Evolutionary conservation across 768 basidiomycete species (phyloP), one percentile per base, ranked within the genome.

Genomic region (Termitomyces bulborhizus): DNA sequence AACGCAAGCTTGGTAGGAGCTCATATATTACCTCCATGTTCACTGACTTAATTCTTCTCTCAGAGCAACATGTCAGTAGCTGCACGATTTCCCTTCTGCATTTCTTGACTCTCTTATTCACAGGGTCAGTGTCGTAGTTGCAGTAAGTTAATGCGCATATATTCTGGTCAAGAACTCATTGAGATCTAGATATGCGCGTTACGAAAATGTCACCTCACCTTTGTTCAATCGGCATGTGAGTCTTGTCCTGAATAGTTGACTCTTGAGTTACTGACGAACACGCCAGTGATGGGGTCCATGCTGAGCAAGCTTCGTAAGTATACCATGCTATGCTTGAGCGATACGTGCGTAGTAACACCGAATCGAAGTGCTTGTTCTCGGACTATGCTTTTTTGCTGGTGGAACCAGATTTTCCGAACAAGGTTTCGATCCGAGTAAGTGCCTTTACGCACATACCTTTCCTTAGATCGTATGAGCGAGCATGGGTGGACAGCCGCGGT

Each of bases 371-470:
- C 80, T 94, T 40, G 90, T 93, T 16, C 78, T 93, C 11, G 91
- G 91, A 16, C 81, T 93, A 68, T 90, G 88, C 61, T 90, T 92
- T 70, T 87, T 93, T 58, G 90, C 89, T 0, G 90, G 90, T 13
- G 90, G 90, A 0, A 63, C 84, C 58, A 78, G 80, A 13, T 92
- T 85, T 60, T 83, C 86, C 3, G 88, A 92, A 63, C 90, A 92
- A 67, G 86, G 81, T 1, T 90, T 90, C 57, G 84, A 88, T 57
- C 66, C 76, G 3, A 84, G 89, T 90, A 62, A 52, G 83, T 43
- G 13, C 4, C 12, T 31, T 5, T 31, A 24, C 21, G 8, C 31
- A 21, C 12, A 29, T 12, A 21, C 12, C 39, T 6, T 24, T 46
- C 6, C 18, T 32, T 12, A 4, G 3, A 40, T 18, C 21, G 21